Percentiles rank a stretch among this genome's conserved stretches.
These are phyloP conservation scores for Russula lepida DNA, from an alignment of 768 basidiomycete genomes.

Conservation along the genomic window DNA sequence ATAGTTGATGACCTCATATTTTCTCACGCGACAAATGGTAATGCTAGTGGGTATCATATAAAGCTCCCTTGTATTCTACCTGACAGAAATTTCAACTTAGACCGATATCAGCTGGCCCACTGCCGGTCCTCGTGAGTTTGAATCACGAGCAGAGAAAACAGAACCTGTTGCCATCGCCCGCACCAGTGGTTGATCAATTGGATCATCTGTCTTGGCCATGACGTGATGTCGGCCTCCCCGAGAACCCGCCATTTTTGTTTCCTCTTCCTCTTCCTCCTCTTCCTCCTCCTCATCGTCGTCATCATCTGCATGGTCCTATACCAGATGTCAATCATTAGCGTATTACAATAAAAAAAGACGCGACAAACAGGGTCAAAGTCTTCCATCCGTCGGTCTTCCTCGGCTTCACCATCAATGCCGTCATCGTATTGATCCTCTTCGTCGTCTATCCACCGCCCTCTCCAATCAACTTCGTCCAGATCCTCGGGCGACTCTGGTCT, in stretches of 20 bases:
- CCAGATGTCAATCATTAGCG: not conserved
- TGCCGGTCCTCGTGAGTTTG: slow-evolving; percentile 1
- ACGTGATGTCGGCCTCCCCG: slow-evolving; percentile 21
- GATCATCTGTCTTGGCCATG: slow-evolving; percentile 6
- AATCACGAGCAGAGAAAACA: not conserved
- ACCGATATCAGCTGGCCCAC: slow-evolving; percentile 18
- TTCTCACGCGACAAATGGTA: slow-evolving; percentile 19
- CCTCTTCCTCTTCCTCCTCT: slow-evolving; percentile 44
- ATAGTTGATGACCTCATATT: slow-evolving; percentile 34
- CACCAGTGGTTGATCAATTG: slow-evolving; percentile 10
- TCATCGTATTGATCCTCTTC: slow-evolving; percentile 62
- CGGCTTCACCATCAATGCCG: slow-evolving; percentile 34
- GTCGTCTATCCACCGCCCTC: slow-evolving; percentile 81
- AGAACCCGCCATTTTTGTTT: slow-evolving; percentile 18
- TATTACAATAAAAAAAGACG: not conserved
- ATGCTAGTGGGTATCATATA: slow-evolving; percentile 15
- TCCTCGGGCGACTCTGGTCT: slow-evolving; percentile 75
- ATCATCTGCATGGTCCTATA: slow-evolving; percentile 35
- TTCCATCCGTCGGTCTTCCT: slow-evolving; percentile 68
- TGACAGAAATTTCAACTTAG: not conserved
- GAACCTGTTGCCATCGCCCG: slow-evolving; percentile 13
- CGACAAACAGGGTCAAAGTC: slow-evolving; percentile 72
- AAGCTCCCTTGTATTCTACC: slow-evolving; percentile 9
- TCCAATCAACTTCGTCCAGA: slow-evolving; percentile 82
- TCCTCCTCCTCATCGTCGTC: slow-evolving; percentile 47